Evolutionary conservation across 2,329 filamentous ascomycete genomes (phyloP), one percentile per base, ranked within the genome.

Genomic region (Monilinia vaccinii-corymbosi): DNA sequence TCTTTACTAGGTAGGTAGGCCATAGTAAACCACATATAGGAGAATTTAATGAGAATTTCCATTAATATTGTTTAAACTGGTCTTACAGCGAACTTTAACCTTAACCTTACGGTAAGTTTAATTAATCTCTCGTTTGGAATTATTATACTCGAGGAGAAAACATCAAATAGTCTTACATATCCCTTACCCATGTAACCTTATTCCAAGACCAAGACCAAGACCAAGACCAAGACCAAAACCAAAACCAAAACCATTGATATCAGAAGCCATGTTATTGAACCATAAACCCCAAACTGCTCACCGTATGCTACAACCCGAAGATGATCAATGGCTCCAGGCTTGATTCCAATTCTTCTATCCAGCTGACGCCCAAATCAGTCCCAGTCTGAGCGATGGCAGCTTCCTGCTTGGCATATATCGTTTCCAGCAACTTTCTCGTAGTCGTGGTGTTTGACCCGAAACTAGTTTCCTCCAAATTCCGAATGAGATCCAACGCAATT

Each of bases 321-420:
- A 78, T 79, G 4, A 81, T 78, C 58, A 82, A 72, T 56, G 74
- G 73, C 64, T 79, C 65, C 7, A 76, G 75, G 59, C 73, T 72
- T 59, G 75, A 73, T 48, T 72, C 70, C 69, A 81, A 75, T 21
- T 81, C 66, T 31, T 75, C 72, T 28, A 78, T 67, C 80, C 80
- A 82, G 62, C 79, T 77, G 34, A 82, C 74, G 65, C 76, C 76
- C 71, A 52, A 73, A 69, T 63, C 75, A 72, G 8, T 73, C 72
- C 21, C 75, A 72, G 34, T 67, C 66, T 69, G 71, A 72, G 46
- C 16, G 9, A 75, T 70, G 34, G 73, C 71, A 48, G 73, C 18
- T 47, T 21, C 21, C 31, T 53, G 48, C 21, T 53, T 53, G 10
- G 40, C 38, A 3, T 18, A 46, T 13, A 82, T 74, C 10, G 71